Percentiles rank a stretch among this genome's conserved stretches.
These are phyloP conservation scores for Periconia macrospinosa DNA, from an alignment of 2,329 filamentous ascomycete species.

Conservation along the genomic window DNA sequence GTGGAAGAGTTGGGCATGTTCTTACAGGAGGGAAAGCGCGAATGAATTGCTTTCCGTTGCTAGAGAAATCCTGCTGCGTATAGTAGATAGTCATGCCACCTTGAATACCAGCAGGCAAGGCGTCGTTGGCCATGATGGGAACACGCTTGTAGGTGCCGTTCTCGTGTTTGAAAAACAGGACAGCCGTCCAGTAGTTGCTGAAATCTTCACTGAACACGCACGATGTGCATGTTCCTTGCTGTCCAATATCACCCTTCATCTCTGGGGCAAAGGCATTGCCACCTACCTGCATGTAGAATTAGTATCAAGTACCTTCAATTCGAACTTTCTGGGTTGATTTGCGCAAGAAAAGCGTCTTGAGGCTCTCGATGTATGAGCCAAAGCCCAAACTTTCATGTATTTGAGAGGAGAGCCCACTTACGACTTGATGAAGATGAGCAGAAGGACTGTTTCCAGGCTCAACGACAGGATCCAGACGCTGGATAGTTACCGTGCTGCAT, in stretches of 20 bases:
- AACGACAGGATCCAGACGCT: slow-evolving; percentile 20
- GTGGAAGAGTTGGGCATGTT: background rate
- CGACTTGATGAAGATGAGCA: slow-evolving; percentile 20
- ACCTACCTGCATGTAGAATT: slow-evolving; percentile 8
- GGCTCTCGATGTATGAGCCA: no score
- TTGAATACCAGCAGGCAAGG: slow-evolving; percentile 5
- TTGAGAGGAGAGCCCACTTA: background rate
- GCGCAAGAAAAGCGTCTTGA: no score
- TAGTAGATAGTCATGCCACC: slow-evolving; percentile 25
- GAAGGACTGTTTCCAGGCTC: slow-evolving; percentile 17
- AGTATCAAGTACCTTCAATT: background rate
- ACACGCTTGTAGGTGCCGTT: slow-evolving; percentile 18
- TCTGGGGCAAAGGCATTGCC: slow-evolving; percentile 24
- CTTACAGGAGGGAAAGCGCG: slow-evolving; percentile 17
- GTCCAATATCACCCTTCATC: slow-evolving; percentile 23
- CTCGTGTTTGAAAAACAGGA: slow-evolving; percentile 14
- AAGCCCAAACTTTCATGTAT: background rate
- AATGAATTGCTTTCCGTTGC: slow-evolving; percentile 14
- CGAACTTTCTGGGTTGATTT: background rate
- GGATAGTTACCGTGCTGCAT: slow-evolving; percentile 17
- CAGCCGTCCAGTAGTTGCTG: slow-evolving; percentile 25
- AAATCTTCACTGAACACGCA: slow-evolving; percentile 29
- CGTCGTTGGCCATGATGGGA: slow-evolving; percentile 11
- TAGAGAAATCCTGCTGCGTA: slow-evolving; percentile 30
- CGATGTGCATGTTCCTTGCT: slow-evolving; percentile 18